These are phyloP conservation scores for Populus euphratica DNA, from an alignment of 345 rosid species.

Conservation along the genomic window DNA sequence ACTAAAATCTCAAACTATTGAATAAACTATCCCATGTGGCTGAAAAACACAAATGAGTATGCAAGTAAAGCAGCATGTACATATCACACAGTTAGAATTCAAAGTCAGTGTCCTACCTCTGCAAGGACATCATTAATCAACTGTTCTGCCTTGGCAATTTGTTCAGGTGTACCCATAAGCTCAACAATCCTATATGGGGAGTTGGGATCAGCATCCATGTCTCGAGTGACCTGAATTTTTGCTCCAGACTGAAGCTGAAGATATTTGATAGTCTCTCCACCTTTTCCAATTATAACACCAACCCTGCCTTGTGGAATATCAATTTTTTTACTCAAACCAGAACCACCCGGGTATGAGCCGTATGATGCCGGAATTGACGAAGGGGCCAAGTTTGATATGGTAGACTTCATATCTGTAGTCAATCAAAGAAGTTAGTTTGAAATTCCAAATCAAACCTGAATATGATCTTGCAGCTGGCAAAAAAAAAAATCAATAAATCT, in stretches of 20 bases:
- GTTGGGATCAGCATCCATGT: conserved; percentile 85
- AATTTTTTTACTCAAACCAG: conserved; percentile 75
- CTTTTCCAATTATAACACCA: conserved; percentile 97
- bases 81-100: background rate
- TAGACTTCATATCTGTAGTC: conserved; percentile 52
- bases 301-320: conserved; percentile 91
- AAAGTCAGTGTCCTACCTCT: conserved; percentile 39
- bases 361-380: conserved; percentile 63
- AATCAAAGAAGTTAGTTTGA: conserved; percentile 1
- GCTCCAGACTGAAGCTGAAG: conserved; percentile 96
- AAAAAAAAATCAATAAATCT: background rate
- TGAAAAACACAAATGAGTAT: background rate
- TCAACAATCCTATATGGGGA: conserved; percentile 68
- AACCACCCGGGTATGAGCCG: conserved; percentile 58
- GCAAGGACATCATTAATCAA: conserved; percentile 88
- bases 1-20: background rate
- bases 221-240: conserved; percentile 95
- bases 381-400: conserved; percentile 37
- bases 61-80: background rate
- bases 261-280: conserved; percentile 93
- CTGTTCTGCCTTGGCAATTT: conserved; percentile 85
- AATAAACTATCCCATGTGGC: background rate
- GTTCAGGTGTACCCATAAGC: conserved; percentile 75
- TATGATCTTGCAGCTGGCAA: background rate
- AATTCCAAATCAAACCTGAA: background rate